phyloP scores from a whole-genome alignment of 192 early-diverging fungal species.

The Geosiphon pyriformis region DNA sequence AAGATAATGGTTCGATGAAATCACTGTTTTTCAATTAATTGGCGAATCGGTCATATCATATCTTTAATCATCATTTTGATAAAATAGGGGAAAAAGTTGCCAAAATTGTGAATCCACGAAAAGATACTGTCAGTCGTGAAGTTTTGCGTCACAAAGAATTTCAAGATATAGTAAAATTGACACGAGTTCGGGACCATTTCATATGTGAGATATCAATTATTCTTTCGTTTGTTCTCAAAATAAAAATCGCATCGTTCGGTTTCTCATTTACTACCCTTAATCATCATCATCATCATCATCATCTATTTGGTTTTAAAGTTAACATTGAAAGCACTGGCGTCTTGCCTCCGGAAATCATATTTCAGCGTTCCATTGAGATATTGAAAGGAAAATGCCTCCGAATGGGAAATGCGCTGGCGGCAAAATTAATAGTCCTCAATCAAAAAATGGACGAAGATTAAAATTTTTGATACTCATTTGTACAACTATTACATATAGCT shows the following conservation, averaged over 20 bases:
- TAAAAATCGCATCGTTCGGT: no score
- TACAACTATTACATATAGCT: no score
- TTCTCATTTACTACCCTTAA: no score
- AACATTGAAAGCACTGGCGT: slow-evolving; percentile 83
- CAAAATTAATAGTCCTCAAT: slow-evolving; percentile 93
- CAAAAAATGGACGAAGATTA: no score
- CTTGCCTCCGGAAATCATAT: slow-evolving; percentile 69
- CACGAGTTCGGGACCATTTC: slow-evolving; percentile 93
- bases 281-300: slow-evolving; percentile 7
- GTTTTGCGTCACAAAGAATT: slow-evolving; percentile 91
- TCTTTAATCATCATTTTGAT: neutral
- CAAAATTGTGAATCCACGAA: slow-evolving; percentile 80
- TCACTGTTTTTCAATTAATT: no score
- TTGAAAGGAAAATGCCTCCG: slow-evolving; percentile 69
- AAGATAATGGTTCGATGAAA: slow-evolving; percentile 42
- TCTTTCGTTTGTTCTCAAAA: no score
- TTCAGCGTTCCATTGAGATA: slow-evolving; percentile 71
- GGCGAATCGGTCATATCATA: no score
- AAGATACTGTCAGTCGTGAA: slow-evolving; percentile 93
- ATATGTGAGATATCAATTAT: slow-evolving; percentile 68
- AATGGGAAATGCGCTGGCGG: slow-evolving; percentile 62
- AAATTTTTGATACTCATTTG: no score
- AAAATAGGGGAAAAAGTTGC: slow-evolving; percentile 53
- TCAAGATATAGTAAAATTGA: slow-evolving; percentile 80
- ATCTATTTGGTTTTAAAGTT: slow-evolving; percentile 43